Evolutionary conservation across 768 basidiomycete species (phyloP).

Genomic region (Trametes villosa): DNA sequence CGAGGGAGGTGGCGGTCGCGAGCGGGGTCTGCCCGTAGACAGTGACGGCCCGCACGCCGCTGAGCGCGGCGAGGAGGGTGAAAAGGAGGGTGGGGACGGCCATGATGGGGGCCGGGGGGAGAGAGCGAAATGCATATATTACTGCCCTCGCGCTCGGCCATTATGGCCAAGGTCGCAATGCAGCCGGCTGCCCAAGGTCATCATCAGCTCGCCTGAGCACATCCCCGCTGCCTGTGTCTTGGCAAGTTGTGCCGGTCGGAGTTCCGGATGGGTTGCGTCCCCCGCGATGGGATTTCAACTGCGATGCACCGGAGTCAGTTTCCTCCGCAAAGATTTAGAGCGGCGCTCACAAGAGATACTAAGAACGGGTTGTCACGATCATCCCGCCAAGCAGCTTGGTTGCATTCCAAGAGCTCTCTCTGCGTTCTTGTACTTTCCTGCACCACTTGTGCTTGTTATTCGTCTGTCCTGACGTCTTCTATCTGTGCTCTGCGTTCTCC

Average conservation of each 20-base stretch:
- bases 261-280: neutral
- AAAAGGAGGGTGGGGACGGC: conserved; percentile 14
- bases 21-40: conserved; percentile 28
- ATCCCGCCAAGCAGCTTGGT: conserved; percentile 14
- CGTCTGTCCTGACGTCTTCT: too few species aligned
- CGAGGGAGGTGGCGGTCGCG: conserved; percentile 38
- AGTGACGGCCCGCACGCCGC: conserved; percentile 22
- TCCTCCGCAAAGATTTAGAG: neutral
- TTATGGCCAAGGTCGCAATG: conserved; percentile 5
- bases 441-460: conserved; percentile 3
- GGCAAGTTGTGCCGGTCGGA: neutral
- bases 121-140: conserved; percentile 2
- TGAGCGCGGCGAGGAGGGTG: conserved; percentile 9
- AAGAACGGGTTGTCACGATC: conserved; percentile 6
- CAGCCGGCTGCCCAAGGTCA: conserved; percentile 3
- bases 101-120: conserved; percentile 2
- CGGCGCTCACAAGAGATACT: neutral
- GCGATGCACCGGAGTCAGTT: neutral
- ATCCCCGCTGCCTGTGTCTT: neutral
- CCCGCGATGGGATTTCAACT: neutral
- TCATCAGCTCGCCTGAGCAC: neutral
- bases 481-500: too few species aligned
- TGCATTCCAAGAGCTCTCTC: conserved; percentile 11
- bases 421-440: neutral
- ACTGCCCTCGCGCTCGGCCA: neutral